Base-by-base conservation (phyloP, 1,139 yeast genomes). In the Saccharomyces hybrid region DNA sequence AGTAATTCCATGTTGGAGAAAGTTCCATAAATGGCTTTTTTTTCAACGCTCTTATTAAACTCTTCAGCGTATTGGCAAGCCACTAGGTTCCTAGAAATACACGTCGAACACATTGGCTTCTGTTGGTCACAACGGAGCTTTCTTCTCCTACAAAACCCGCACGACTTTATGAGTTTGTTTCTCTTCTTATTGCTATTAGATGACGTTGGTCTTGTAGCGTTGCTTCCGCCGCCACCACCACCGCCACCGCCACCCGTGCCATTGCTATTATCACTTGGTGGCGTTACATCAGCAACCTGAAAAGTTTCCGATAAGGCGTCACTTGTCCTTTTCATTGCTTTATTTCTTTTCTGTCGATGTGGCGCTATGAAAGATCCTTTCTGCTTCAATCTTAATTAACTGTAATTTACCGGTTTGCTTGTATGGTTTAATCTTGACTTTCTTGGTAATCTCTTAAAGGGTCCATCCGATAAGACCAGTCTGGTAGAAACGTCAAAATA, bases 91-190 rank as follows among this genome's bases (percentile, higher is more conserved):
- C 70, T 61, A 6, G 62, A 57, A 26, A 50, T 31, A 49, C 70
- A 64, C 38, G 63, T 59, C 11, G 64, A 56, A 53, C 70, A 66
- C 52, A 59, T 55, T 2, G 67, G 69, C 47, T 60, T 61, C 47
- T 50, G 56, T 46, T 66, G 62, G 51, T 68, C 69, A 57, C 72
- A 68, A 54, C 66, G 67, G 44, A 68, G 55, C 51, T 67, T 67
- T 20, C 70, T 55, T 47, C 56, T 58, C 32, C 71, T 58, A 54
- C 72, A 68, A 49, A 65, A 67, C 5, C 59, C 53, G 52, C 72
- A 68, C 16, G 71, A 67, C 49, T 61, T 61, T 50, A 67, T 63
- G 5, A 59, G 61, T 52, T 68, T 67, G 23, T 63, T 56, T 52
- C 66, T 57, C 42, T 53, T 58, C 14, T 46, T 48, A 29, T 41